Percentiles rank a stretch among this genome's conserved stretches.
Conservation (phyloP, 768 basidiomycete species). For the Jaapia argillacea region DNA sequence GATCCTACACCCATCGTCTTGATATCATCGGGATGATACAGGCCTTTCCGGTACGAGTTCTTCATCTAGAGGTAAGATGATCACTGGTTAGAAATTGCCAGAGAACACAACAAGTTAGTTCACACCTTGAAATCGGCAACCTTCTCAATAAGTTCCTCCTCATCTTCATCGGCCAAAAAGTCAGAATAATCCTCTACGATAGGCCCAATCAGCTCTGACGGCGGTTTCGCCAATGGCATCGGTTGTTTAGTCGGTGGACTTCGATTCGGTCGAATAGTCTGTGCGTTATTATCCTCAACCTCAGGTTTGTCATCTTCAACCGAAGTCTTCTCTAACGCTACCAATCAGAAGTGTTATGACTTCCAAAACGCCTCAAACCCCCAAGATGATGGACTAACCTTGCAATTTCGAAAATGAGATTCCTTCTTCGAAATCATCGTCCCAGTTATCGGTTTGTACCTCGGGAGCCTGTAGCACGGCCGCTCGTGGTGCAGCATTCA, state of each 20-base stretch:
- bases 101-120: not conserved
- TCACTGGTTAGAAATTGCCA: not conserved
- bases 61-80: constrained; percentile 36
- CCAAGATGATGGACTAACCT: constrained; percentile 23
- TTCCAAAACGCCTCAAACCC: not conserved
- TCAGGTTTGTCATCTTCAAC: constrained; percentile 45
- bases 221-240: constrained; percentile 48
- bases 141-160: constrained; percentile 59
- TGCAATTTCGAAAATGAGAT: constrained; percentile 83
- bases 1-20: constrained; percentile 56
- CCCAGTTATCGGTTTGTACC: constrained; percentile 94
- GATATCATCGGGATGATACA: constrained; percentile 88
- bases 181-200: constrained; percentile 93
- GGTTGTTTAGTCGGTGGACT: constrained; percentile 50
- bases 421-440: constrained; percentile 94
- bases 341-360: not conserved
- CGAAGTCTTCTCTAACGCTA: constrained; percentile 55
- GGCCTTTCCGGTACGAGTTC: constrained; percentile 58
- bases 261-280: constrained; percentile 67
- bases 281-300: constrained; percentile 58
- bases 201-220: constrained; percentile 49
- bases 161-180: constrained; percentile 71
- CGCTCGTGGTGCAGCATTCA: constrained; percentile 13
- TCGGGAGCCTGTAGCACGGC: constrained; percentile 62
- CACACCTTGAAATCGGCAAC: constrained; percentile 76